Evolutionary conservation across 2,329 filamentous ascomycete species (phyloP).

Genomic region (Cladosporium halotolerans): DNA sequence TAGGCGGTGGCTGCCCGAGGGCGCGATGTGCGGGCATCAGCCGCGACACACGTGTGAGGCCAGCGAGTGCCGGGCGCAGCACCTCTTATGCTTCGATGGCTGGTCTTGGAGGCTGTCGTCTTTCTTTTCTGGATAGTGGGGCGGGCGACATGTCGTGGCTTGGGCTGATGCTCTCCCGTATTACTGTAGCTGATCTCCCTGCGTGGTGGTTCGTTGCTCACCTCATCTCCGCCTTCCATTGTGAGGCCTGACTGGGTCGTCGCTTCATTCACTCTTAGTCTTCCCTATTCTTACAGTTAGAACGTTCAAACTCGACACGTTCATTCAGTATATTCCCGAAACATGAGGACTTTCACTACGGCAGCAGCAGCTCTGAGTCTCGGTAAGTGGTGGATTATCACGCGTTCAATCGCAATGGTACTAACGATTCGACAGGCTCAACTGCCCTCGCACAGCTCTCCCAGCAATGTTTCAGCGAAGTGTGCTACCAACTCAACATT

Average conservation of each 20-base stretch:
- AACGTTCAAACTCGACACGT: too few species aligned
- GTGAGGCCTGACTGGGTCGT: too few species aligned
- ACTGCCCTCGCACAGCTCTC: constrained; percentile 17
- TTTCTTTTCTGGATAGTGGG: background rate
- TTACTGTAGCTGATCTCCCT: constrained; percentile 3
- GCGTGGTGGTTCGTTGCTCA: background rate
- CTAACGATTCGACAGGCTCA: constrained; percentile 13
- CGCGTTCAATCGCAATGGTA: background rate
- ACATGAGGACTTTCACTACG: background rate
- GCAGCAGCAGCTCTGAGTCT: constrained; percentile 10
- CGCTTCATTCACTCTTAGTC: too few species aligned
- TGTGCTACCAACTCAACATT: constrained; percentile 50
- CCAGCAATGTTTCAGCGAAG: constrained; percentile 19
- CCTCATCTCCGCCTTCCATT: background rate
- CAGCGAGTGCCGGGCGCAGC: constrained; percentile 8
- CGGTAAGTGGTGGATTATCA: background rate
- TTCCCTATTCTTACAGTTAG: too few species aligned
- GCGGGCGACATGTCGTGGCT: constrained; percentile 5
- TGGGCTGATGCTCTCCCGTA: constrained; percentile 1
- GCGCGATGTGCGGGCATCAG: constrained; percentile 3
- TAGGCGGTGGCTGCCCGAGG: background rate
- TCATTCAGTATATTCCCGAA: too few species aligned
- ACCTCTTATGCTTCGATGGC: constrained; percentile 9
- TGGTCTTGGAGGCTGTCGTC: constrained; percentile 2
- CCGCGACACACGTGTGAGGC: constrained; percentile 9